Conservation (phyloP, 2,329 filamentous ascomycete genomes). For the Sporothrix phasma region DNA sequence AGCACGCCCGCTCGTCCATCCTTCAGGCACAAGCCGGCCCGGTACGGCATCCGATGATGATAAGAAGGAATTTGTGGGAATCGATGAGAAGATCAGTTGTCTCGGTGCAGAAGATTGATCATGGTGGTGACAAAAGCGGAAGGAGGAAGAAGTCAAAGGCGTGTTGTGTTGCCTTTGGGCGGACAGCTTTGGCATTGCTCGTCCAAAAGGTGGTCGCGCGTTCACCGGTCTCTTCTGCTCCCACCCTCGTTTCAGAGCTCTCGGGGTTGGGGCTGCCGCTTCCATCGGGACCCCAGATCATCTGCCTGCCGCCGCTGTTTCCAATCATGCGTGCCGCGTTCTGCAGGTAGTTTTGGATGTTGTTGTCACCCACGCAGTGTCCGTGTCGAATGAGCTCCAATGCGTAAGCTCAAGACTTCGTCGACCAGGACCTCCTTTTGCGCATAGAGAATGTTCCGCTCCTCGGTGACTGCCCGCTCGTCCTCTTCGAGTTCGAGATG, state of each 20-base stretch:
- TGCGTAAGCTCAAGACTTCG: slow-evolving; percentile 26
- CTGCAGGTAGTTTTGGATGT: slow-evolving; percentile 24
- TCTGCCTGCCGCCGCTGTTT: slow-evolving; percentile 10
- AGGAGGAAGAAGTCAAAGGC: not conserved
- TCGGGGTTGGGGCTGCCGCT: slow-evolving; percentile 3
- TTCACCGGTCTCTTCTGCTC: not conserved
- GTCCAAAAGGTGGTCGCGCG: no score
- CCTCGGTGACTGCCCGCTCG: slow-evolving; percentile 17
- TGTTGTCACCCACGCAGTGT: slow-evolving; percentile 20
- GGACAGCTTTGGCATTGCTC: no score
- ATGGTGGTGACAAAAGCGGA: not conserved
- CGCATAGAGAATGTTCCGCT: slow-evolving; percentile 19
- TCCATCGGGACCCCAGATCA: slow-evolving; percentile 17
- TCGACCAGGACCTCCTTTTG: slow-evolving; percentile 20
- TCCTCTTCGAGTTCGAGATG: slow-evolving; percentile 21
- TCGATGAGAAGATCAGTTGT: not conserved
- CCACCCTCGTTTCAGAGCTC: not conserved
- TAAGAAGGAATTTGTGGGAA: not conserved
- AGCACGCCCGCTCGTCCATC: not conserved
- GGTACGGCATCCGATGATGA: not conserved
- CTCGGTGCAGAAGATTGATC: not conserved
- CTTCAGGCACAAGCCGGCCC: not conserved
- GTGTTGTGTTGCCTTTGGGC: not conserved
- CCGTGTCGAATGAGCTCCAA: slow-evolving; percentile 24
- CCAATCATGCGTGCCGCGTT: slow-evolving; percentile 19